A percentile compares a stretch with the other conserved stretches of the same genome.
phyloP scores from a whole-genome alignment of 805 yeast genomes.

The Lipomyces kockii region DNA sequence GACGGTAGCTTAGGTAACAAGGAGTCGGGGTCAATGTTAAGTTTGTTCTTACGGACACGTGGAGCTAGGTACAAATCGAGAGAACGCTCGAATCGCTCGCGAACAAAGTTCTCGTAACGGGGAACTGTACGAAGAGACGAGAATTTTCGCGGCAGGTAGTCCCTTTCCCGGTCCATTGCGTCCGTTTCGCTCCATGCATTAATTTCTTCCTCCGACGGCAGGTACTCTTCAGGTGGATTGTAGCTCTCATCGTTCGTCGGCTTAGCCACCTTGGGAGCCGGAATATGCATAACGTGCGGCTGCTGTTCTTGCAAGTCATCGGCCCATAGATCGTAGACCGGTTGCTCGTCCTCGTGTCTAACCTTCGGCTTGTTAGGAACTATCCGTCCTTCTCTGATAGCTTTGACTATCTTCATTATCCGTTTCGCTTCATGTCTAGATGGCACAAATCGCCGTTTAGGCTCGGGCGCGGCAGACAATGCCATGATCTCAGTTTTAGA shows the following conservation, averaged over 20 bases:
- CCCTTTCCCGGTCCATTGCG: slow-evolving; percentile 76
- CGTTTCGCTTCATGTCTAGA: slow-evolving; percentile 96
- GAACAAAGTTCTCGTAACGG: slow-evolving; percentile 80
- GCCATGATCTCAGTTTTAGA: slow-evolving; percentile 86
- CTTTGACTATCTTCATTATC: slow-evolving; percentile 93
- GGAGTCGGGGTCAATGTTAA: slow-evolving; percentile 94
- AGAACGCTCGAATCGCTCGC: slow-evolving; percentile 93
- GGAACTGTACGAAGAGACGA: slow-evolving; percentile 88
- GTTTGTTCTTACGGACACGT: slow-evolving; percentile 85
- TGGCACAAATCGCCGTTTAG: slow-evolving; percentile 94
- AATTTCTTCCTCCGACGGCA: slow-evolving; percentile 76
- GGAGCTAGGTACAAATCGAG: slow-evolving; percentile 95
- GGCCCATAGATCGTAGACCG: slow-evolving; percentile 77
- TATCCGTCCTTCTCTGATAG: slow-evolving; percentile 95
- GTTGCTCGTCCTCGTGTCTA: slow-evolving; percentile 54
- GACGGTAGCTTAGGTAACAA: slow-evolving; percentile 95
- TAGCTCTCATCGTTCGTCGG: slow-evolving; percentile 97
- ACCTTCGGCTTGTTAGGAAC: slow-evolving; percentile 68
- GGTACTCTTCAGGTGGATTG: slow-evolving; percentile 96
- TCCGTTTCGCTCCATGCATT: slow-evolving; percentile 71
- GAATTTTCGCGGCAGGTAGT: slow-evolving; percentile 82
- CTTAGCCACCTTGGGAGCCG: slow-evolving; percentile 95
- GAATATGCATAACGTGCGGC: slow-evolving; percentile 80
- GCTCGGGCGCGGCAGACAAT: slow-evolving; percentile 90
- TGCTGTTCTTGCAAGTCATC: slow-evolving; percentile 61